phyloP scores from a whole-genome alignment of 108 stramenopile species.

The Cyclotella atomus region DNA sequence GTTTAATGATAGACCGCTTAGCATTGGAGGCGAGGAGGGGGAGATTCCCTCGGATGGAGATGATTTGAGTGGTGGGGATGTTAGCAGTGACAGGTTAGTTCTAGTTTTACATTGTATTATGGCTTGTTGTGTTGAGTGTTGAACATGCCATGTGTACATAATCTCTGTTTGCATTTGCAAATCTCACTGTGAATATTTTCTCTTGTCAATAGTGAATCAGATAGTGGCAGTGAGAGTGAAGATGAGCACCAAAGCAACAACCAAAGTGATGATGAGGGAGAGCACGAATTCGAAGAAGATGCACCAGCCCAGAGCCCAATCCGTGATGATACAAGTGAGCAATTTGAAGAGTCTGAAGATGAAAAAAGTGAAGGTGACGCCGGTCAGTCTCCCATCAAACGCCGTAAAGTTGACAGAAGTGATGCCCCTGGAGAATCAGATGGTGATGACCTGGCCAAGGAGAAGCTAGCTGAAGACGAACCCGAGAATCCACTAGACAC shows the following conservation, averaged over 20 bases:
- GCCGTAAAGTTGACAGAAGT: not conserved
- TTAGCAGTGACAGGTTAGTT: constrained; percentile 6
- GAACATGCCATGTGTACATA: too few relatives aligned
- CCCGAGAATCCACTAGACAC: constrained; percentile 31
- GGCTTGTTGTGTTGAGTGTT: constrained; percentile 4
- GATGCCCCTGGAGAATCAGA: not conserved
- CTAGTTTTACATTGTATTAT: too few relatives aligned
- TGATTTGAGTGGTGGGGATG: constrained; percentile 67
- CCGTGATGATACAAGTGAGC: not conserved
- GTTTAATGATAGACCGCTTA: constrained; percentile 66
- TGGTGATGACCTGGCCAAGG: not conserved
- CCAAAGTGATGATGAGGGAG: constrained; percentile 5
- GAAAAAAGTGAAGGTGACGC: not conserved
- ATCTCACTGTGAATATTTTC: too few relatives aligned
- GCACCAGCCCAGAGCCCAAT: not conserved
- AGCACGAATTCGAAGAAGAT: constrained; percentile 42
- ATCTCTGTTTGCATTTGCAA: too few relatives aligned
- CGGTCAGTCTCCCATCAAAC: not conserved
- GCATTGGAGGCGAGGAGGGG: constrained; percentile 25
- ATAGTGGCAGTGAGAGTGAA: constrained; percentile 41
- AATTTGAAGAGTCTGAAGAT: not conserved
- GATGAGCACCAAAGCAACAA: constrained; percentile 25
- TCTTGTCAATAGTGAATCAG: constrained; percentile 4
- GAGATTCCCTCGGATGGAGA: constrained; percentile 84
- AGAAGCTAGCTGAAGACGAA: not conserved